phyloP scores from a whole-genome alignment of 345 rosid genomes.

The Populus davidiana region DNA sequence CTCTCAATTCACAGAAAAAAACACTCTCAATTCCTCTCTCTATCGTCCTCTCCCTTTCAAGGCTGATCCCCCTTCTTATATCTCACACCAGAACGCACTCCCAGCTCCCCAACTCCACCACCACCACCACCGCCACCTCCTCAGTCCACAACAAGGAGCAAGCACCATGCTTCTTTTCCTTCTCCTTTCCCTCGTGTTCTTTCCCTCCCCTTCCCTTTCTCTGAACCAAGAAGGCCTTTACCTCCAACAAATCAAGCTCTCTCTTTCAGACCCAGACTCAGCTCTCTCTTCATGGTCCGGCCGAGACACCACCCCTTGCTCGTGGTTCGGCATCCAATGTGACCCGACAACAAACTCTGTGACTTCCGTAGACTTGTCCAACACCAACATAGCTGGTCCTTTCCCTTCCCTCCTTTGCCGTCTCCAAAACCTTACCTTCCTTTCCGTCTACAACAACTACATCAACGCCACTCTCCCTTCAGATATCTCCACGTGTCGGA shows the following conservation, averaged over 20 bases:
- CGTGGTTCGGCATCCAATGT: conserved; percentile 59
- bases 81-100: not conserved
- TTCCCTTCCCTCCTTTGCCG: conserved; percentile 71
- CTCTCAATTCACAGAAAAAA: not conserved
- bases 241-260: conserved; percentile 45
- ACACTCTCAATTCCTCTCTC: not conserved
- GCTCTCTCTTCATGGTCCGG: conserved; percentile 59
- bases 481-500: conserved; percentile 54
- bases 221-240: conserved; percentile 66
- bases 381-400: conserved; percentile 58
- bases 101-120: not conserved
- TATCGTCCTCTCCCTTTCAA: not conserved
- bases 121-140: not conserved
- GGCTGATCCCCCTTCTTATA: not conserved
- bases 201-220: conserved; percentile 21
- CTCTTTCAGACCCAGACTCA: conserved; percentile 56
- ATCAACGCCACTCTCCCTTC: conserved; percentile 62
- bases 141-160: not conserved
- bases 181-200: conserved; percentile 11
- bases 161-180: conserved; percentile 21
- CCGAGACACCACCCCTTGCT: conserved; percentile 48
- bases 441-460: conserved; percentile 59
- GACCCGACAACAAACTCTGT: conserved; percentile 42
- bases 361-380: conserved; percentile 61
- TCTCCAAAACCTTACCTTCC: conserved; percentile 49